Evolutionary conservation across 306 rosid genomes (phyloP), one percentile per base, ranked within the genome.

Genomic region (Ceratonia siliqua): DNA sequence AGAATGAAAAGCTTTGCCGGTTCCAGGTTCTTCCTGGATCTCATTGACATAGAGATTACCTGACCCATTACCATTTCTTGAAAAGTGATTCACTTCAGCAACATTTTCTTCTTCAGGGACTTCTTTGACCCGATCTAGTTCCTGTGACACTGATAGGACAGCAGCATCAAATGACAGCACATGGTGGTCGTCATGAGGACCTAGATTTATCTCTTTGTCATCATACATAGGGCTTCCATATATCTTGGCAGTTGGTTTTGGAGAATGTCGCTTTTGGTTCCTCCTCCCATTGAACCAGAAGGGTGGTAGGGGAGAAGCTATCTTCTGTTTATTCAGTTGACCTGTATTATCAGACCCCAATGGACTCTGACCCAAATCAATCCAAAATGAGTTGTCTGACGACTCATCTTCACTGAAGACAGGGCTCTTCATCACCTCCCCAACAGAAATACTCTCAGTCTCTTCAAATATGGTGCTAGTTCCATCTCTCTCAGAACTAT

Each of bases 341-440:
- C 85, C 79, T 4, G 62, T 76, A 79, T 35, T 24, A 17, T 93
- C 98, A 2, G 98, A 93, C 73, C 96, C 96, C 78, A 89, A 17
- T 39, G 98, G 98, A 77, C 98, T 94, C 74, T 89, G 98, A 62
- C 98, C 97, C 90, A 94, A 85, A 88, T 91, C 98, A 54, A 94
- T 94, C 97, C 97, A 94, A 78, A 62, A 82, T 0, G 98, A 94
- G 76, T 94, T 91, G 71, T 91, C 98, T 0, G 97, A 91, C 2
- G 98, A 94, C 80, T 88, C 98, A 1, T 94, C 98, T 81, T 94
- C 98, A 50, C 97, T 94, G 86, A 94, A 94, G 7, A 91, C 91
- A 3, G 98, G 98, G 86, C 98, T 94, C 85, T 89, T 94, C 92
- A 94, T 94, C 81, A 94, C 84, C 68, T 94, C 98, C 67, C 98